Percentiles rank a stretch among this genome's conserved stretches.
Evolutionary conservation across 345 rosid genomes (phyloP).

Genomic region (Dipteronia dyeriana): DNA sequence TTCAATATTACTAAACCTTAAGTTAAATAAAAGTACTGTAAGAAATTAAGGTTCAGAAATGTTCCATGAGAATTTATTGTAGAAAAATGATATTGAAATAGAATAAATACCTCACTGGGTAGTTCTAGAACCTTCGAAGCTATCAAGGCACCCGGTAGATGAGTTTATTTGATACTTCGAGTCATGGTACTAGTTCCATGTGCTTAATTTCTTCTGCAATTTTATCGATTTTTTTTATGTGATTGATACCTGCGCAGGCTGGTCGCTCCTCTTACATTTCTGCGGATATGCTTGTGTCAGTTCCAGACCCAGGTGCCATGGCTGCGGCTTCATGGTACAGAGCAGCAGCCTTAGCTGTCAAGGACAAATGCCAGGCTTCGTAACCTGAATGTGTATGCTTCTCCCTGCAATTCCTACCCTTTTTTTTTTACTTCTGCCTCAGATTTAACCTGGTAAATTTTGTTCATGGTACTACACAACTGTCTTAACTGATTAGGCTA

Average conservation of each 20-base stretch:
- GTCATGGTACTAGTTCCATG: neutral
- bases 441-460: slow-evolving; percentile 14
- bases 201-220: neutral
- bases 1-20: neutral
- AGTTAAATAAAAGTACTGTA: neutral
- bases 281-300: slow-evolving; percentile 53
- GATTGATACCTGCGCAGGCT: slow-evolving; percentile 49
- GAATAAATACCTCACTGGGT: neutral
- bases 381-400: slow-evolving; percentile 13
- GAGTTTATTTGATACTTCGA: neutral
- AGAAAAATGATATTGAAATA: neutral
- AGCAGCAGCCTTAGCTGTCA: slow-evolving; percentile 88
- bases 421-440: slow-evolving; percentile 12
- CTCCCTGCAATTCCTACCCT: neutral
- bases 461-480: slow-evolving; percentile 14
- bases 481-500: slow-evolving; percentile 35
- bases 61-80: neutral
- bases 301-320: slow-evolving; percentile 97
- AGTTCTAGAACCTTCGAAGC: neutral
- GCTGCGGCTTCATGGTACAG: slow-evolving; percentile 89
- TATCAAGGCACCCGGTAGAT: neutral
- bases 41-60: neutral
- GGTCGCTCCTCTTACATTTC: slow-evolving; percentile 84
- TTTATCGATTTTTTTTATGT: neutral
- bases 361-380: slow-evolving; percentile 36